Evolutionary conservation across 805 yeast species (phyloP), one percentile per base, ranked within the genome.

Genomic region (Metschnikowia arizonensis): DNA sequence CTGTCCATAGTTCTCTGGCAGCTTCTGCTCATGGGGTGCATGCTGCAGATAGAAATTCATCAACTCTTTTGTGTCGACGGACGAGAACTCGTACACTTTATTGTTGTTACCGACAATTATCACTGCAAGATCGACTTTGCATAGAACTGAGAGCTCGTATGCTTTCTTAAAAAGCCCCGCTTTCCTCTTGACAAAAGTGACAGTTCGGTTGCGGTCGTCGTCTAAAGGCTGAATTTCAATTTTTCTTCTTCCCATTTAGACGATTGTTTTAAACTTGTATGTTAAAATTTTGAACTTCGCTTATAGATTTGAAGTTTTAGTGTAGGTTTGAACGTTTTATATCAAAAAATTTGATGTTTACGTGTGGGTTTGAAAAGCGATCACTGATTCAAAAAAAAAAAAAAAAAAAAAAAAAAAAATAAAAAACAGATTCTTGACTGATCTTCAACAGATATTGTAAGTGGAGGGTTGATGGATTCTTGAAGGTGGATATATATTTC

Each of bases 41-140:
- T 50, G 44, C 29, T 40, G 52, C 32, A 46, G 53, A 46, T 66
- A 68, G 49, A 51, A 47, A 34, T 57, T 43, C 51, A 59, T 43
- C 48, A 62, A 43, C 40, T 59, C 60, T 25, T 61, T 58, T 14
- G 88, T 75, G 49, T 82, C 81, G 14, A 82, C 82, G 3, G 95
- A 82, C 7, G 89, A 78, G 60, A 82, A 91, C 67, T 91, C 96
- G 61, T 86, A 89, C 19, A 89, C 77, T 57, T 85, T 85, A 58
- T 88, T 82, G 63, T 83, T 89, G 56, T 81, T 80, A 15, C 96
- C 95, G 30, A 89, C 72, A 21, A 91, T 88, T 12, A 91, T 81
- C 25, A 91, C 91, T 1, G 98, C 95, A 25, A 93, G 74, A 59
- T 91, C 98, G 5, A 89, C 96, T 51, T 88, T 90, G 65, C 98